Conservation (phyloP, 2,329 filamentous ascomycete genomes). For the Verticillium nonalfalfae region DNA sequence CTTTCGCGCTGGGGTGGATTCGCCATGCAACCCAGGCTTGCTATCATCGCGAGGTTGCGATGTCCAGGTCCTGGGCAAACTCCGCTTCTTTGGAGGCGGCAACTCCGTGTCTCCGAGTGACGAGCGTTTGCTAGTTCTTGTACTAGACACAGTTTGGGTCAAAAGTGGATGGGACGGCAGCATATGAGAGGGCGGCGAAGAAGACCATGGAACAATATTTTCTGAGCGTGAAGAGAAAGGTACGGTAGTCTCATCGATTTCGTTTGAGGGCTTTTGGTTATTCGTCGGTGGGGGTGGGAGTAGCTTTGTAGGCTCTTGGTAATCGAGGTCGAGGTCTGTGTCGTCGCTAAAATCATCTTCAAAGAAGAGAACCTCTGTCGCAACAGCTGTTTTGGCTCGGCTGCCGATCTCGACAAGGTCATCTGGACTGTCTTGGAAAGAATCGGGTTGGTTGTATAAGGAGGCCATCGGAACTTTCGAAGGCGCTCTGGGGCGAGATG, state of each 20-base stretch:
- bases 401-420: conserved; percentile 1
- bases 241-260: conserved; percentile 15
- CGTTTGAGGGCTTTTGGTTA: conserved; percentile 14
- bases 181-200: conserved; percentile 49
- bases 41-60: conserved; percentile 25
- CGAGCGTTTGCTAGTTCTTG: conserved; percentile 33
- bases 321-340: conserved; percentile 64
- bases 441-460: conserved; percentile 36
- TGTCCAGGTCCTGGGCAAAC: conserved; percentile 48
- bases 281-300: conserved; percentile 19
- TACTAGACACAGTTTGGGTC: conserved; percentile 9
- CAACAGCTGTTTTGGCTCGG: conserved; percentile 18
- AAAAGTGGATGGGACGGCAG: conserved; percentile 23
- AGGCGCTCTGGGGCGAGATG: conserved; percentile 16
- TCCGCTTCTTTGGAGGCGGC: conserved; percentile 49
- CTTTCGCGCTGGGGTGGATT: conserved; percentile 23
- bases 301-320: conserved; percentile 52
- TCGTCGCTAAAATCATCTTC: conserved; percentile 88
- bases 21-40: conserved; percentile 2
- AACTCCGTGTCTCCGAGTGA: conserved; percentile 21
- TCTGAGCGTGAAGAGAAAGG: conserved; percentile 11
- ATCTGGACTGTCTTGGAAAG: conserved; percentile 37
- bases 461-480: conserved; percentile 24
- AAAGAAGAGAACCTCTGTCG: conserved; percentile 50
- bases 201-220: conserved; percentile 62